A percentile compares a stretch with the other conserved stretches of the same genome.
These are phyloP conservation scores for Mycena belliarum DNA, from an alignment of 768 basidiomycete species.

Conservation along the genomic window DNA sequence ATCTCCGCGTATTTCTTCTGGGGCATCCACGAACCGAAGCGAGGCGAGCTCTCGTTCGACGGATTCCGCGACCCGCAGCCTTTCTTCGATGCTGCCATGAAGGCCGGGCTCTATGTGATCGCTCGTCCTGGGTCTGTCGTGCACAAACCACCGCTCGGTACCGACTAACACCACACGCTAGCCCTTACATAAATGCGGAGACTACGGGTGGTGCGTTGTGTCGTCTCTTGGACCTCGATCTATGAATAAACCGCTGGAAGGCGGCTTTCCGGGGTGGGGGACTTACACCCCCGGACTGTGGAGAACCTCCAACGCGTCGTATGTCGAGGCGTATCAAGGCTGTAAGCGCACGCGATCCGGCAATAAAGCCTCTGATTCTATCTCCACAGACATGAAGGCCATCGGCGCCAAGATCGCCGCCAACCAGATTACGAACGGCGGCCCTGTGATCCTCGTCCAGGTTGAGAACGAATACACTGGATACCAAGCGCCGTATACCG, in stretches of 20 bases:
- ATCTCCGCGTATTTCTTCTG: slow-evolving; percentile 47
- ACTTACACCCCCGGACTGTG: slow-evolving; percentile 49
- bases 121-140: slow-evolving; percentile 46
- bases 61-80: slow-evolving; percentile 55
- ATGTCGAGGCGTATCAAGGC: slow-evolving; percentile 48
- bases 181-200: slow-evolving; percentile 51
- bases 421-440: slow-evolving; percentile 61
- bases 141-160: neutral
- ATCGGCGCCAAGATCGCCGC: slow-evolving; percentile 46
- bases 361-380: no score
- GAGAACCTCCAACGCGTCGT: slow-evolving; percentile 43
- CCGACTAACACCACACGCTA: no score
- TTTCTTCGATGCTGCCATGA: slow-evolving; percentile 55
- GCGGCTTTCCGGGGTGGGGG: slow-evolving; percentile 59
- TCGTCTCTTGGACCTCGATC: neutral
- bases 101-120: slow-evolving; percentile 58
- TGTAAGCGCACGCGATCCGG: no score
- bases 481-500: slow-evolving; percentile 38
- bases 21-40: slow-evolving; percentile 47
- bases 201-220: slow-evolving; percentile 40
- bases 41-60: slow-evolving; percentile 52
- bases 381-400: slow-evolving; percentile 42
- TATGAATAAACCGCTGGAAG: neutral
- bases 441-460: slow-evolving; percentile 50
- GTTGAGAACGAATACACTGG: slow-evolving; percentile 55